Evolutionary conservation across 1,284 basidiomycete genomes (phyloP).

Genomic region (Crepidotus sp.): DNA sequence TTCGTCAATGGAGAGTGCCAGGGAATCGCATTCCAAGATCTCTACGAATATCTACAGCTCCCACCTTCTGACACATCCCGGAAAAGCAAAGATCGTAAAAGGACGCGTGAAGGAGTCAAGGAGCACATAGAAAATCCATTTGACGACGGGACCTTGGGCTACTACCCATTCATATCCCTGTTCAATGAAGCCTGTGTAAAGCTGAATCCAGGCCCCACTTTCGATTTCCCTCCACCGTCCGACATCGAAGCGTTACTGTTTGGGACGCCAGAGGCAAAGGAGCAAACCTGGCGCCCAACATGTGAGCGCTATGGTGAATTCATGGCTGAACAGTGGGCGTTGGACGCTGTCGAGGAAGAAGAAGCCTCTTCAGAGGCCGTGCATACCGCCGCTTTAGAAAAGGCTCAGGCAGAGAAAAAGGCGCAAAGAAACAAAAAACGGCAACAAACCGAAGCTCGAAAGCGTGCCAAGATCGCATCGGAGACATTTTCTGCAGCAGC

Average conservation of each 20-base stretch:
- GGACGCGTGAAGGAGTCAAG: constrained; percentile 54
- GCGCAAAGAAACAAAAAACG: constrained; percentile 42
- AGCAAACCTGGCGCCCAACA: constrained; percentile 63
- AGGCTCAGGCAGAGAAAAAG: constrained; percentile 40
- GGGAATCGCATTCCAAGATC: constrained; percentile 77
- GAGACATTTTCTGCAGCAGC: constrained; percentile 17
- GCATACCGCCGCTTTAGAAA: constrained; percentile 32
- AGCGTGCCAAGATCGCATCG: constrained; percentile 38
- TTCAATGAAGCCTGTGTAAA: constrained; percentile 85
- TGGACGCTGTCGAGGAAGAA: constrained; percentile 62
- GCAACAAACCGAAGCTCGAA: constrained; percentile 43
- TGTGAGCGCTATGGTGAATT: constrained; percentile 73
- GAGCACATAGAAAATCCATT: constrained; percentile 77
- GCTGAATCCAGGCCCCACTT: constrained; percentile 84
- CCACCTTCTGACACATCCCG: constrained; percentile 47
- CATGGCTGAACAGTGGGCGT: constrained; percentile 65
- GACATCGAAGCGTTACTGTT: constrained; percentile 59
- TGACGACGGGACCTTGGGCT: constrained; percentile 93
- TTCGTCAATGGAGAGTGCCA: constrained; percentile 89
- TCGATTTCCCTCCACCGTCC: constrained; percentile 67
- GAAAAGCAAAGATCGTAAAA: constrained; percentile 48
- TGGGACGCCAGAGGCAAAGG: constrained; percentile 16
- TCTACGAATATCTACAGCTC: constrained; percentile 91
- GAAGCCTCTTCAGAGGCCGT: constrained; percentile 42
- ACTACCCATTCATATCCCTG: constrained; percentile 90